Conservation (phyloP, 495 filamentous ascomycete genomes). For the Penicillium coffeae region DNA sequence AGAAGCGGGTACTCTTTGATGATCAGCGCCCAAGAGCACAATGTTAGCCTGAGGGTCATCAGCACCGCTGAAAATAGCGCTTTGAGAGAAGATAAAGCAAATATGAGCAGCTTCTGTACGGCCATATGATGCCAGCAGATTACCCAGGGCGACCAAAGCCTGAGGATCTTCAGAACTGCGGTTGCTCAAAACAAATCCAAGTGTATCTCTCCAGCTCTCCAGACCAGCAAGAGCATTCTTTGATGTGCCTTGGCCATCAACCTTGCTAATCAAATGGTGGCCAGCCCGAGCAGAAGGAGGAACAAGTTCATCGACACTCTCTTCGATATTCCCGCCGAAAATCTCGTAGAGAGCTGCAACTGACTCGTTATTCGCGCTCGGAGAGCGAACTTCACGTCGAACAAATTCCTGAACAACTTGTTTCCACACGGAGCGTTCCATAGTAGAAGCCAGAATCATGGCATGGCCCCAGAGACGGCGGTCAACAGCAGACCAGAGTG, state of each 20-base stretch:
- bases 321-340: constrained; percentile 89
- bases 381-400: constrained; percentile 79
- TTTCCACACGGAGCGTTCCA: constrained; percentile 69
- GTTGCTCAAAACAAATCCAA: constrained; percentile 82
- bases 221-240: constrained; percentile 79
- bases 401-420: constrained; percentile 94
- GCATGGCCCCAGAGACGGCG: constrained; percentile 94
- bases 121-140: constrained; percentile 79
- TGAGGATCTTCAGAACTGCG: constrained; percentile 72
- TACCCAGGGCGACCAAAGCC: constrained; percentile 75
- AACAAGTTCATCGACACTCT: constrained; percentile 95
- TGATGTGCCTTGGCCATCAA: constrained; percentile 54
- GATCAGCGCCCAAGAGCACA: constrained; percentile 80
- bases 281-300: constrained; percentile 88
- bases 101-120: constrained; percentile 87
- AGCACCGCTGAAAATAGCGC: constrained; percentile 68
- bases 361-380: constrained; percentile 72
- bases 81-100: constrained; percentile 65
- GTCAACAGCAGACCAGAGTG: constrained; percentile 93
- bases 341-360: constrained; percentile 88
- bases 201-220: constrained; percentile 89
- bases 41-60: constrained; percentile 80
- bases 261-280: constrained; percentile 78
- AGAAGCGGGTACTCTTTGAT: constrained; percentile 58
- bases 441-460: constrained; percentile 81